Conservation (phyloP, 2,329 filamentous ascomycete genomes). For the Dactylellina drechsleri region DNA sequence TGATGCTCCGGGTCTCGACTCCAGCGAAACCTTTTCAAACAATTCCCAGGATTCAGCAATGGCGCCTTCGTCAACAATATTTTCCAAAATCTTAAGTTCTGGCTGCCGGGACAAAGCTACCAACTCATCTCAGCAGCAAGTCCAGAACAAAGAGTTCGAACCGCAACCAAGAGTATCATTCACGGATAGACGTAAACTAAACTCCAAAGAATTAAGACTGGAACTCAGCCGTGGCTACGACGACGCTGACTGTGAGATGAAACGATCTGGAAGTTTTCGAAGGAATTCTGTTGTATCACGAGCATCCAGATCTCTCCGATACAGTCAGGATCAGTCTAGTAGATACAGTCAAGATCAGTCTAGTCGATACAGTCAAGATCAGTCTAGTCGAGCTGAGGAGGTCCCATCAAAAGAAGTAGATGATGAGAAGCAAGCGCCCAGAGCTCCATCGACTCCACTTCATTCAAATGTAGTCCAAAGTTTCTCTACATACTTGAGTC, state of each 20-base stretch:
- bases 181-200: slow-evolving; percentile 48
- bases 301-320: slow-evolving; percentile 11
- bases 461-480: slow-evolving; percentile 41
- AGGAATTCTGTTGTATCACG: slow-evolving; percentile 23
- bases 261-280: slow-evolving; percentile 28
- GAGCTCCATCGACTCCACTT: slow-evolving; percentile 34
- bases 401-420: neutral
- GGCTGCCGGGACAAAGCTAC: slow-evolving; percentile 7
- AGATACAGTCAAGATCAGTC: slow-evolving; percentile 2
- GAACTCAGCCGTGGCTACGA: slow-evolving; percentile 41
- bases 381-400: neutral
- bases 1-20: neutral
- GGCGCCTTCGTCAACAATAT: slow-evolving; percentile 21
- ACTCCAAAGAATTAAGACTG: slow-evolving; percentile 45
- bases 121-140: slow-evolving; percentile 14
- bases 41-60: slow-evolving; percentile 17
- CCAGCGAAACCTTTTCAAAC: slow-evolving; percentile 6
- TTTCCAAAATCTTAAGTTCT: slow-evolving; percentile 22
- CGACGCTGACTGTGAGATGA: slow-evolving; percentile 11
- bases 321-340: neutral
- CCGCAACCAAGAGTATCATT: slow-evolving; percentile 39
- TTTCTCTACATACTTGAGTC: slow-evolving; percentile 36
- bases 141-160: slow-evolving; percentile 10
- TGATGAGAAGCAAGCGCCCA: neutral
- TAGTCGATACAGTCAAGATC: slow-evolving; percentile 1